A percentile compares a stretch with the other conserved stretches of the same genome.
Conservation (phyloP, 164 flowering plant genomes). For the Buxus sempervirens region DNA sequence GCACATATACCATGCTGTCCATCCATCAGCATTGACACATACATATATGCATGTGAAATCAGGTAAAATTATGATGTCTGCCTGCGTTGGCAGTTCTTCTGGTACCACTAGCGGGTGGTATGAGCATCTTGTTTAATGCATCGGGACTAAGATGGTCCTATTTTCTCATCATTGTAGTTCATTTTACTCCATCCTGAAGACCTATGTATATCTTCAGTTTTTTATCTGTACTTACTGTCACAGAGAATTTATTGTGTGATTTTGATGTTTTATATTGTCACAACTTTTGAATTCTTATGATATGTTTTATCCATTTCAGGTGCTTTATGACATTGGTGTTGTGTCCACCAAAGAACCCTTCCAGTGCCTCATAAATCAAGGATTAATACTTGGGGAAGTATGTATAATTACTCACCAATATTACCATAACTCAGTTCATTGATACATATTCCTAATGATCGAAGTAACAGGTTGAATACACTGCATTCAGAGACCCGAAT, state of each 20-base stretch:
- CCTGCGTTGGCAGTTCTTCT: too few species aligned
- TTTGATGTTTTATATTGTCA: background rate
- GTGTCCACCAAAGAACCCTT: slow-evolving; percentile 96
- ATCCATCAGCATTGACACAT: too few species aligned
- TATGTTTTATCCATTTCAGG: slow-evolving; percentile 43
- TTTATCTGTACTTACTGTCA: background rate
- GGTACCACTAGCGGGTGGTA: too few species aligned
- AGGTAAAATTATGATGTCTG: too few species aligned
- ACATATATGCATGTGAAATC: too few species aligned
- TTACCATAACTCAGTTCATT: background rate
- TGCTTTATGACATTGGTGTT: slow-evolving; percentile 88
- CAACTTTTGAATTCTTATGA: background rate
- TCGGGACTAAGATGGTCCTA: too few species aligned
- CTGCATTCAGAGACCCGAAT: slow-evolving; percentile 54
- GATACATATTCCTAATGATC: slow-evolving; percentile 23
- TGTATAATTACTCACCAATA: slow-evolving; percentile 25
- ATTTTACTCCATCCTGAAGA: background rate
- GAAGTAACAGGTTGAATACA: slow-evolving; percentile 72
- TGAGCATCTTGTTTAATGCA: too few species aligned
- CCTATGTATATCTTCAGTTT: background rate
- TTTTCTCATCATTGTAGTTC: background rate
- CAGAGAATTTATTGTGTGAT: background rate
- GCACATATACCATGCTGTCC: too few species aligned
- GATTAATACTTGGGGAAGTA: slow-evolving; percentile 95
- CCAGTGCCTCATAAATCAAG: slow-evolving; percentile 97